A percentile compares a stretch with the other conserved stretches of the same genome.
These are phyloP conservation scores for Aspergillus sp. DNA, from an alignment of 2,329 filamentous ascomycete genomes.

Conservation along the genomic window DNA sequence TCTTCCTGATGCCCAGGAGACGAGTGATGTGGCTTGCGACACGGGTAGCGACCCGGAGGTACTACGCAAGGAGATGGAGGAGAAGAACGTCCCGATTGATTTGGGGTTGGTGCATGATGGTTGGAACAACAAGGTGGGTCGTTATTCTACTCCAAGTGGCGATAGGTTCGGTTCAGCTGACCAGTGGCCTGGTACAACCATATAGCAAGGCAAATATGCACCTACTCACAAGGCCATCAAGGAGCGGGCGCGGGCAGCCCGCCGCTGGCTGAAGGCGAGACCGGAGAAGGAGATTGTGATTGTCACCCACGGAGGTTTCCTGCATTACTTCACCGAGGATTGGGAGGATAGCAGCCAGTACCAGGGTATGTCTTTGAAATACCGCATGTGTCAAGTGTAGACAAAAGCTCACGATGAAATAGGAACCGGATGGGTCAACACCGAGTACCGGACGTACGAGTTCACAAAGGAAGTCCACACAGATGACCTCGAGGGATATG, in stretches of 20 bases:
- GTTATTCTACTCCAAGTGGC: neutral
- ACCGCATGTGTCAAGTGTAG: neutral
- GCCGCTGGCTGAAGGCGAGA: constrained; percentile 57
- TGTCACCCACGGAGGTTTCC: constrained; percentile 79
- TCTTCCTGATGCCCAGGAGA: constrained; percentile 77
- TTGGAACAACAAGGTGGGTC: constrained; percentile 70
- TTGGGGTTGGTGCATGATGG: constrained; percentile 60
- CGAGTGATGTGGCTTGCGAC: constrained; percentile 73
- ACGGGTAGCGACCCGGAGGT: constrained; percentile 62
- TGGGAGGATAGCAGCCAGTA: constrained; percentile 63
- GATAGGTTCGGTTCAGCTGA: neutral
- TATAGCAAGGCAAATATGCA: constrained; percentile 47
- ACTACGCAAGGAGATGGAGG: constrained; percentile 63
- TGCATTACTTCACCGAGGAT: constrained; percentile 84
- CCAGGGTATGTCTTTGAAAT: constrained; percentile 39
- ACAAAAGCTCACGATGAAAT: constrained; percentile 1
- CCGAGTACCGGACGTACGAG: constrained; percentile 69
- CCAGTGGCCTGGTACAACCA: neutral
- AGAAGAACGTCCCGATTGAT: constrained; percentile 61
- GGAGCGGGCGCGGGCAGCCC: constrained; percentile 61
- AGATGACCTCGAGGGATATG: constrained; percentile 47
- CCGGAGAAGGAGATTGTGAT: constrained; percentile 69
- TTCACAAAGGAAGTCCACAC: constrained; percentile 59
- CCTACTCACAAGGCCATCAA: constrained; percentile 57
- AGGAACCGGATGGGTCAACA: constrained; percentile 75